Conservation (phyloP, 306 rosid species). For the Prunus padus region DNA sequence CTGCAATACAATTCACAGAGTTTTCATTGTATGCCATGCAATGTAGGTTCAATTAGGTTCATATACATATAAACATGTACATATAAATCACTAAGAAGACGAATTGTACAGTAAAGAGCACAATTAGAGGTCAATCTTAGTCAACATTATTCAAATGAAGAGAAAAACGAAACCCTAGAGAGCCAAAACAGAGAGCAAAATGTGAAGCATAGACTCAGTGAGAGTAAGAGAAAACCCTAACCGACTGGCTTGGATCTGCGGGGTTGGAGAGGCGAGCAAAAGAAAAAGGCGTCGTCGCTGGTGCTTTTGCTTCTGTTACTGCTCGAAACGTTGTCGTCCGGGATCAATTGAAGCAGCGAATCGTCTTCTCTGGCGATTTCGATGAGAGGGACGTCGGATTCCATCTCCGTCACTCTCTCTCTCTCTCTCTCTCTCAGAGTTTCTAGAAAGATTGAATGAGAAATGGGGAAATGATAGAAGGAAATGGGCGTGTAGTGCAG, state of each 20-base stretch:
- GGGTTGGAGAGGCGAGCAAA: slow-evolving; percentile 69
- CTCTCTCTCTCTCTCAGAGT: not conserved
- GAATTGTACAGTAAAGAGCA: not conserved
- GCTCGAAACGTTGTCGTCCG: slow-evolving; percentile 11
- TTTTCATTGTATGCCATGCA: not conserved
- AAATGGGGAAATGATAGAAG: not conserved
- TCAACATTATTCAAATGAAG: not conserved
- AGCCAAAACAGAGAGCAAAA: not conserved
- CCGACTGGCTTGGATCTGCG: slow-evolving; percentile 50
- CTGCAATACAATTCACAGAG: slow-evolving; percentile 21
- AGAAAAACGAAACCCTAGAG: not conserved
- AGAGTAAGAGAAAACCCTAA: slow-evolving; percentile 39
- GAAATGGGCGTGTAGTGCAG: not conserved
- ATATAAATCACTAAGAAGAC: not conserved
- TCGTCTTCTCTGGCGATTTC: slow-evolving; percentile 78
- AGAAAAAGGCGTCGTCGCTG: slow-evolving; percentile 31
- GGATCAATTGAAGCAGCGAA: slow-evolving; percentile 46
- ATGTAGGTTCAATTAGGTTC: not conserved
- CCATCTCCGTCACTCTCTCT: slow-evolving; percentile 34
- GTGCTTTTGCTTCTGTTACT: not conserved
- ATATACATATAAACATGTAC: not conserved
- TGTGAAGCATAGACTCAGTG: not conserved
- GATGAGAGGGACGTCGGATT: slow-evolving; percentile 62
- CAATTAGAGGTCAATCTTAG: not conserved
- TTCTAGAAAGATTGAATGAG: slow-evolving; percentile 17